Evolutionary conservation across 257 asterid species (phyloP).

Genomic region (Solanum neorickii): DNA sequence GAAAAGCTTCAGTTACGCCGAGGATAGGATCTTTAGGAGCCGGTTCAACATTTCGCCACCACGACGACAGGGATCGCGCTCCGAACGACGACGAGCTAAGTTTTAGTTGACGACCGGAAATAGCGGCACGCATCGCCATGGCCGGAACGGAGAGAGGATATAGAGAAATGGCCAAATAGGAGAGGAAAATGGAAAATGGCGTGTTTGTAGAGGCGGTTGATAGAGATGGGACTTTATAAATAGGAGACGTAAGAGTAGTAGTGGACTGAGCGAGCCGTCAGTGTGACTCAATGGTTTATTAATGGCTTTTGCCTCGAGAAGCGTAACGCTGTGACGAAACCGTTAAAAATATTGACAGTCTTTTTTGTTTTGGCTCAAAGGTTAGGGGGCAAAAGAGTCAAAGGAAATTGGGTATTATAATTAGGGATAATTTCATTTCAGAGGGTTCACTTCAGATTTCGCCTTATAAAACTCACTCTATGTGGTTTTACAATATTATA

Average conservation of each 20-base stretch:
- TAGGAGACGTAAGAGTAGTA: not conserved
- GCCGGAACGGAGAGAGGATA: not conserved
- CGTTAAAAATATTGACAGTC: not conserved
- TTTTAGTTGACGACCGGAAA: slow-evolving; percentile 15
- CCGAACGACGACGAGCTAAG: slow-evolving; percentile 25
- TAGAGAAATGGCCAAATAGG: not conserved
- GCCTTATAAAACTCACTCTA: no score
- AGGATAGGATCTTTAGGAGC: slow-evolving; percentile 98
- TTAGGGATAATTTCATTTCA: no score
- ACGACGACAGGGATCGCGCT: slow-evolving; percentile 54
- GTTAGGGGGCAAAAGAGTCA: not conserved
- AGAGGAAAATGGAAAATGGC: not conserved
- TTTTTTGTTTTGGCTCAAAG: not conserved
- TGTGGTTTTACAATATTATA: no score
- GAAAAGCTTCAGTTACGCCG: slow-evolving; percentile 94
- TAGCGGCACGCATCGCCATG: slow-evolving; percentile 51
- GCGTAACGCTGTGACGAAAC: not conserved
- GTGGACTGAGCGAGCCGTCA: not conserved
- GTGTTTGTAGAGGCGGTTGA: not conserved
- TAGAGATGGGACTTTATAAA: not conserved
- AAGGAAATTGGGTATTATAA: not conserved
- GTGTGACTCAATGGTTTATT: not conserved
- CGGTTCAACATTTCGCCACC: slow-evolving; percentile 92
- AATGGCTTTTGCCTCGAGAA: not conserved
- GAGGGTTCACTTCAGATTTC: rapidly evolving